Percentiles rank a stretch among this genome's conserved stretches.
Evolutionary conservation across 345 rosid genomes (phyloP).

Genomic region (Arabis alpina): DNA sequence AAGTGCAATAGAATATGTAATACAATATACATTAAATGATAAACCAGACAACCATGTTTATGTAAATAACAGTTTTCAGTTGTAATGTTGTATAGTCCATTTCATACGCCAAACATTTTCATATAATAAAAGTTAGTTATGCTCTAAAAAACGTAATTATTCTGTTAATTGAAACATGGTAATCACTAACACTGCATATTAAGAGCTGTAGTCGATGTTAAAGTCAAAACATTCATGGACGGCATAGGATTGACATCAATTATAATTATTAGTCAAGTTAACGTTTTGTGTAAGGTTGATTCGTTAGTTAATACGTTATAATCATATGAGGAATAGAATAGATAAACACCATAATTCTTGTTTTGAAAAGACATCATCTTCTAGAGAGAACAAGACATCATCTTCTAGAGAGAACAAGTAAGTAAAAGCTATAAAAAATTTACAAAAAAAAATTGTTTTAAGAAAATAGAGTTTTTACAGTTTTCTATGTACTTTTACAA

Average conservation of each 20-base stretch:
- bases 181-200: not conserved
- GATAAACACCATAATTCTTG: slow-evolving; percentile 27
- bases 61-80: too few species aligned
- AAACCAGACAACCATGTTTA: too few species aligned
- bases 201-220: not conserved
- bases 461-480: too few species aligned
- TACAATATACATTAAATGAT: too few species aligned
- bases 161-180: not conserved
- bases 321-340: slow-evolving; percentile 22
- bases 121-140: not conserved
- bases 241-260: not conserved
- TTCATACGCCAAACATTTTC: too few species aligned
- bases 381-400: slow-evolving; percentile 45
- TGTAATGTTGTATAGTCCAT: too few species aligned
- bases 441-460: too few species aligned
- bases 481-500: too few species aligned
- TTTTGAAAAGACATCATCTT: slow-evolving; percentile 38
- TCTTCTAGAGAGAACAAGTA: slow-evolving; percentile 48
- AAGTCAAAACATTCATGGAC: not conserved
- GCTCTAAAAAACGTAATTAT: not conserved
- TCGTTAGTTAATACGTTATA: not conserved
- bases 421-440: too few species aligned
- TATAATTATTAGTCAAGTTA: slow-evolving; percentile 9
- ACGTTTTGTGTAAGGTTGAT: slow-evolving; percentile 1
- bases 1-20: too few species aligned